Conservation (phyloP, 1,139 yeast genomes). For the Sugiyamaella pinicola region DNA sequence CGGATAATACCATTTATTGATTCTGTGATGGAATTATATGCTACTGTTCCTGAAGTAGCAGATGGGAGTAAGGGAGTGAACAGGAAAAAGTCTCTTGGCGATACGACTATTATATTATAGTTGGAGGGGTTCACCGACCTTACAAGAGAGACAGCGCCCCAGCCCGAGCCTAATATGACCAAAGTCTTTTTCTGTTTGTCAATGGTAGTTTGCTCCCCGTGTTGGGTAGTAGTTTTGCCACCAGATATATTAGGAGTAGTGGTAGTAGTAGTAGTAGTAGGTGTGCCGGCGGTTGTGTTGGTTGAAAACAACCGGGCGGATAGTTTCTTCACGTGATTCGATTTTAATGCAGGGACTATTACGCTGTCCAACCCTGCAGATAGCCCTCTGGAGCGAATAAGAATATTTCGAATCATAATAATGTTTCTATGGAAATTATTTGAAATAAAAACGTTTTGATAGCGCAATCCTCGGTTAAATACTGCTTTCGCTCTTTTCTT, state of each 20-base stretch:
- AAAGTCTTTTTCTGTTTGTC: constrained; percentile 66
- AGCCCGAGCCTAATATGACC: constrained; percentile 89
- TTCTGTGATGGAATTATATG: constrained; percentile 84
- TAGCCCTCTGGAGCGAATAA: neutral
- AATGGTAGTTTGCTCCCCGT: too few species aligned
- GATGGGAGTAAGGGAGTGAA: constrained; percentile 94
- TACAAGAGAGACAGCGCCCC: constrained; percentile 86
- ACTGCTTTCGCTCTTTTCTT: too few species aligned
- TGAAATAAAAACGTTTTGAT: too few species aligned
- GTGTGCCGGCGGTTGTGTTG: too few species aligned
- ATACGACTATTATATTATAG: constrained; percentile 85
- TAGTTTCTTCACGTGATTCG: too few species aligned
- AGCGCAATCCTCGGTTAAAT: too few species aligned
- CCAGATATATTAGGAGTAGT: too few species aligned
- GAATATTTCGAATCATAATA: neutral
- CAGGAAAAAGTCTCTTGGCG: constrained; percentile 92
- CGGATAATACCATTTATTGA: constrained; percentile 77
- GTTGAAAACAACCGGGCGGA: too few species aligned
- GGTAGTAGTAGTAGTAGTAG: too few species aligned
- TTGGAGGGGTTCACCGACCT: constrained; percentile 81
- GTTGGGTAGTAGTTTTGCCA: too few species aligned
- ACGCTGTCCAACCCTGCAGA: constrained; percentile 1
- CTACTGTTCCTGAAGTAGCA: constrained; percentile 91
- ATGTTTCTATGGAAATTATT: too few species aligned
- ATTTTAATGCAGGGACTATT: neutral